These are phyloP conservation scores for Malus hybrid DNA, from an alignment of 331 rosid genomes.

Conservation along the genomic window DNA sequence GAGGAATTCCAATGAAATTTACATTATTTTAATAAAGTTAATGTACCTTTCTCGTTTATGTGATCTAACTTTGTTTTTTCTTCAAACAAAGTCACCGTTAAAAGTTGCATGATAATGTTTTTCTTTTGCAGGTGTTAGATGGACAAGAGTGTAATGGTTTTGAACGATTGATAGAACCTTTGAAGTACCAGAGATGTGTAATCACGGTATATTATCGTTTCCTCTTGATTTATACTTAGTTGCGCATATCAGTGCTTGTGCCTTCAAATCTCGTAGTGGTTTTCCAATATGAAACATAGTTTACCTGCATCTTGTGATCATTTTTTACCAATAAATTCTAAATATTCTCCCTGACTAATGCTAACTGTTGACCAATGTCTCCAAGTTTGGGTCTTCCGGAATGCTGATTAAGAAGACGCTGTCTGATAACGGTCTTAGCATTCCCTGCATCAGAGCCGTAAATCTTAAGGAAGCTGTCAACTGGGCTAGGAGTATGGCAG, in stretches of 20 bases:
- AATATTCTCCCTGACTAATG: neutral
- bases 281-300: neutral
- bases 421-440: constrained; percentile 16
- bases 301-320: neutral
- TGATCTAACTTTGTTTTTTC: neutral
- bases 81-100: neutral
- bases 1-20: neutral
- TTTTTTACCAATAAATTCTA: neutral
- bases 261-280: neutral
- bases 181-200: constrained; percentile 25
- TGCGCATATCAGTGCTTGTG: neutral
- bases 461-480: constrained; percentile 21
- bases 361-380: neutral
- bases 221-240: neutral
- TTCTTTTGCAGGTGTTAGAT: constrained; percentile 6
- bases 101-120: neutral
- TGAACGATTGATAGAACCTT: constrained; percentile 24
- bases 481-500: constrained; percentile 16
- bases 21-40: neutral
- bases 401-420: constrained; percentile 17
- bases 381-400: constrained; percentile 23
- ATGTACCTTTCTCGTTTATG: neutral
- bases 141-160: constrained; percentile 22
- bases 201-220: constrained; percentile 19
- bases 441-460: constrained; percentile 16